These are phyloP conservation scores for Lachnellula hyalina DNA, from an alignment of 2,329 filamentous ascomycete species.

Conservation along the genomic window DNA sequence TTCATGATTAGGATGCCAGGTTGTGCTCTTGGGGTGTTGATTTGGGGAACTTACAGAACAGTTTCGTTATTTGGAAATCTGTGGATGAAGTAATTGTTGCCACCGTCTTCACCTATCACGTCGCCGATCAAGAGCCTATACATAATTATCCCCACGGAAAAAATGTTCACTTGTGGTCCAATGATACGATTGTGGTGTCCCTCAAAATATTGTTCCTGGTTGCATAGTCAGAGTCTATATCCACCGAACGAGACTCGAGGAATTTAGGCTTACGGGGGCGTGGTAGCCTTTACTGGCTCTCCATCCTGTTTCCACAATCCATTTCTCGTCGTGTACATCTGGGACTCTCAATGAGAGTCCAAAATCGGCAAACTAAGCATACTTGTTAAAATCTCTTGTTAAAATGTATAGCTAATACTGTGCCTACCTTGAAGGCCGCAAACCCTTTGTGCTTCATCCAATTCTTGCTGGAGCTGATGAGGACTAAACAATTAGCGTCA, in stretches of 20 bases:
- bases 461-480: conserved; percentile 21
- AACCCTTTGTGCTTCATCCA: background rate
- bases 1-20: no score
- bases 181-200: background rate
- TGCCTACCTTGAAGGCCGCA: background rate
- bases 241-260: background rate
- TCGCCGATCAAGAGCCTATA: background rate
- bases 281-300: background rate
- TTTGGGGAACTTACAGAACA: background rate
- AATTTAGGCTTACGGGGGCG: background rate
- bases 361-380: background rate
- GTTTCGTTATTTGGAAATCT: background rate
- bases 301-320: background rate
- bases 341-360: background rate
- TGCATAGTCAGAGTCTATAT: background rate
- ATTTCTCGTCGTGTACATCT: background rate
- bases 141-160: background rate
- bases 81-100: background rate
- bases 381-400: background rate
- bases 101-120: background rate
- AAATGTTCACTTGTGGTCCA: background rate
- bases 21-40: no score
- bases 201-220: conserved; percentile 52
- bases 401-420: background rate
- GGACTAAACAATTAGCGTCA: conserved; percentile 49